Conservation (phyloP, 257 asterid species). For the Cynanchum wilfordii region DNA sequence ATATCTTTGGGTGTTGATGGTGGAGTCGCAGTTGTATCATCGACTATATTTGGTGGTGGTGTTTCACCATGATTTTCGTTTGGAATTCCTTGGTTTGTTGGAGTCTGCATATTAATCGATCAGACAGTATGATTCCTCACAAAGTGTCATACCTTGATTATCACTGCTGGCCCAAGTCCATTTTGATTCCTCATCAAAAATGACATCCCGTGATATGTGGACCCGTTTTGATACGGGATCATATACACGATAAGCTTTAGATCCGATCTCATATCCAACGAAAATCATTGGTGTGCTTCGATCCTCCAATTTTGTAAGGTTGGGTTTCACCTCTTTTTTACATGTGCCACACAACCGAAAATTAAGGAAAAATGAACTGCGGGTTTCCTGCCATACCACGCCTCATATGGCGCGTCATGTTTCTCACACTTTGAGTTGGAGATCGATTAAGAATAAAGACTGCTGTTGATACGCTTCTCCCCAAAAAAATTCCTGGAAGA, state of each 20-base stretch:
- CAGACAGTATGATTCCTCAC: too few species aligned
- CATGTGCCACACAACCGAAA: conserved; percentile 10
- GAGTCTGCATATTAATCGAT: too few species aligned
- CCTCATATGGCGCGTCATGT: conserved; percentile 1
- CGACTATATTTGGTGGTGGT: too few species aligned
- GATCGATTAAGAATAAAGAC: background rate
- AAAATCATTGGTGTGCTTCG: background rate
- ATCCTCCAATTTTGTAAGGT: background rate
- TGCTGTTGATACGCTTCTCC: background rate
- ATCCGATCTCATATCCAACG: background rate
- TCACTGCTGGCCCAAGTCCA: background rate
- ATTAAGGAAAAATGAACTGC: background rate
- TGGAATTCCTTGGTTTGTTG: too few species aligned
- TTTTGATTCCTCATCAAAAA: background rate
- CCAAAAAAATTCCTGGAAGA: background rate
- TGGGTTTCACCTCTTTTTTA: background rate
- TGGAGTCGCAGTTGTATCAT: too few species aligned
- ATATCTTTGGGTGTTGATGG: too few species aligned
- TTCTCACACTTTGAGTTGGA: background rate
- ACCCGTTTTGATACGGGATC: background rate
- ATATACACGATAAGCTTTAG: background rate
- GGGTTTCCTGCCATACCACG: background rate
- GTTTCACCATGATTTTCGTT: too few species aligned
- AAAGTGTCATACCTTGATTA: too few species aligned
- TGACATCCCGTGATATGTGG: background rate